Evolutionary conservation across 2,329 filamentous ascomycete genomes (phyloP).

Genomic region (Aspergillus ibericus): DNA sequence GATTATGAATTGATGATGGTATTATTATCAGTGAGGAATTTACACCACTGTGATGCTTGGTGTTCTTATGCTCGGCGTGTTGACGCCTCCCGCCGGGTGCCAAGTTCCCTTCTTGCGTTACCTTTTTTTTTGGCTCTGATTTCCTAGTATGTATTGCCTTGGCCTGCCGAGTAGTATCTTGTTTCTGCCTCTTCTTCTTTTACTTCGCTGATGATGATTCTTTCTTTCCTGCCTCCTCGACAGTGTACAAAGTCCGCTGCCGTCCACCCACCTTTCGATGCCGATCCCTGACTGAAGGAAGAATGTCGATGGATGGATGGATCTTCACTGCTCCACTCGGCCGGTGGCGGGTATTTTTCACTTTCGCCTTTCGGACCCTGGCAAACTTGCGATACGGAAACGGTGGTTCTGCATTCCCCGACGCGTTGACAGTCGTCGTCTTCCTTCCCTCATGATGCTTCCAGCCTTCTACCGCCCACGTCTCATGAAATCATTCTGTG

Average conservation of each 20-base stretch:
- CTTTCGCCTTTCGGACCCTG: conserved; percentile 4
- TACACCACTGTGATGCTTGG: not conserved
- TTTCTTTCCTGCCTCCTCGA: not conserved
- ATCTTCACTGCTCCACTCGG: conserved; percentile 5
- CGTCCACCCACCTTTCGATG: conserved; percentile 8
- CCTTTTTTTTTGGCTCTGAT: not conserved
- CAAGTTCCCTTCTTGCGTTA: not conserved
- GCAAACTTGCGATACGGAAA: not conserved
- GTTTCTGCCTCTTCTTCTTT: not conserved
- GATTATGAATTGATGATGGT: conserved; percentile 5
- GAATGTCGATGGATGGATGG: conserved; percentile 13
- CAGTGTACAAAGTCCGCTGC: not conserved
- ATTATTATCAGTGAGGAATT: not conserved
- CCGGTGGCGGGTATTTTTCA: conserved; percentile 18
- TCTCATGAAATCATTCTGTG: not conserved
- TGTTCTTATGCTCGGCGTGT: conserved; percentile 3
- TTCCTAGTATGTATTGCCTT: not conserved
- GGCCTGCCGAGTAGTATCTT: not conserved
- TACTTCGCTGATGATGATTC: conserved; percentile 3
- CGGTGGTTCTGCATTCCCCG: not conserved
- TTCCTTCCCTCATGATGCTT: not conserved
- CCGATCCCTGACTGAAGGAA: conserved; percentile 19
- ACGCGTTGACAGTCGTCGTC: not conserved
- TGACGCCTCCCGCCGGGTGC: conserved; percentile 11
- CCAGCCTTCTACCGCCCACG: not conserved